Evolutionary conservation across 1,284 basidiomycete genomes (phyloP), one percentile per base, ranked within the genome.

Genomic region (Pisolithus thermaeus): DNA sequence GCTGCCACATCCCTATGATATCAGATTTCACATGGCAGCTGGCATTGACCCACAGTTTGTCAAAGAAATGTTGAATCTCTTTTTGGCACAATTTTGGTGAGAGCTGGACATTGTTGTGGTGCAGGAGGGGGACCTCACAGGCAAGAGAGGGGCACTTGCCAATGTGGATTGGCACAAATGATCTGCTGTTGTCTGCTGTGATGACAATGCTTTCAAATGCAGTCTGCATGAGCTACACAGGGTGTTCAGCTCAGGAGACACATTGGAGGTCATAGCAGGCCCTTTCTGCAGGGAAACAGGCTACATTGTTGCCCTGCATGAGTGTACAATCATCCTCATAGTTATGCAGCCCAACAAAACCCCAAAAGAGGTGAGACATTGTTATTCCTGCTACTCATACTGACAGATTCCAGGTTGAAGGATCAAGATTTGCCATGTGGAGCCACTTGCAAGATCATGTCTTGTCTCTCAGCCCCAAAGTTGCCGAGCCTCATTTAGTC

Each of bases 1-100:
- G 9, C 12, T 20, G 1, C 52, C 49, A 5, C 49, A 53, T 18
- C 49, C 52, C 3, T 25, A 53, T 4, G 7, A 32, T 1, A 18
- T 51, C 14, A 12, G 12, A 3, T 40, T 35, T 2, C 41, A 40
- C 6, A 18, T 30, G 2, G 25, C 45, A 12, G 27, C 44, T 27
- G 20, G 41, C 3, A 12, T 47, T 4, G 30, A 52, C 35, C 30
- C 28, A 1, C 14, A 2, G 4, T 25, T 52, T 4, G 14, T 43
- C n/a, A 0, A 41, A 22, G 27, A n/a, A 20, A 43, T 32, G 2
- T 27, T 47, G 12, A 14, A 14, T 6, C 1, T n/a, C 8, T 52
- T 52, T 18, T 52, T 46, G 4, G 9, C 23, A 4, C 20, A 23
- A 8, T 40, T 50, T 11, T 53, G 49, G 49, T 22, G 25, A 42